These are phyloP conservation scores for Chlamydomonas sp. DNA, from an alignment of 139 green algal species.

Conservation along the genomic window DNA sequence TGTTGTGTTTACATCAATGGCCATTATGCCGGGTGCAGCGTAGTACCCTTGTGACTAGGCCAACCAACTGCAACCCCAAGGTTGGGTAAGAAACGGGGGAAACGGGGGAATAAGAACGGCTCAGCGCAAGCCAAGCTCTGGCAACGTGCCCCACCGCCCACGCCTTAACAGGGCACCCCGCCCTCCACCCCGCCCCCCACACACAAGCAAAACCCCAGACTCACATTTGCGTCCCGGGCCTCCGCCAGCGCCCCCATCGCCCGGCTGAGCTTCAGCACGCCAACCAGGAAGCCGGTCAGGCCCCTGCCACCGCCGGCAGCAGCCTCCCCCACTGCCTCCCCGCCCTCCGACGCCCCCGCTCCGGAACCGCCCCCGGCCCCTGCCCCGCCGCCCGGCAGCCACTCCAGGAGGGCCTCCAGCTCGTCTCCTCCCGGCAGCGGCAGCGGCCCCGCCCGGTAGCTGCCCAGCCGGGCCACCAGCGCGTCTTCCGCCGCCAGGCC, in stretches of 20 bases:
- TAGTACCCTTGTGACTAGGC: no score
- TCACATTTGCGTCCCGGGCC: conserved; percentile 14
- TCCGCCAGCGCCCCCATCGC: conserved; percentile 22
- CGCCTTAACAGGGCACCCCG: no score
- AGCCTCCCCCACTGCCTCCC: not conserved
- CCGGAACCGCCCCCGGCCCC: not conserved
- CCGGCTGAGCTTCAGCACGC: conserved; percentile 10
- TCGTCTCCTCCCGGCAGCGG: conserved; percentile 42
- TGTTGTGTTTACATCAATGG: no score
- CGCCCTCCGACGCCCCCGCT: not conserved
- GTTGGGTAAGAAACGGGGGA: no score
- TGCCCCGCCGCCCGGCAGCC: conserved; percentile 20
- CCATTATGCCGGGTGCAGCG: no score
- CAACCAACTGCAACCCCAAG: no score
- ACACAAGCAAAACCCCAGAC: not conserved
- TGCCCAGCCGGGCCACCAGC: conserved; percentile 34
- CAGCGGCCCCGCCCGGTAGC: conserved; percentile 28
- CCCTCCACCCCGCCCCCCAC: not conserved
- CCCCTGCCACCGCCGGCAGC: not conserved
- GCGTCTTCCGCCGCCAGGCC: conserved; percentile 16
- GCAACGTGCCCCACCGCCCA: no score
- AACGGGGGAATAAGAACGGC: no score
- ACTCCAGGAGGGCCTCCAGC: conserved; percentile 47
- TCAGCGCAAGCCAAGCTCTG: no score
- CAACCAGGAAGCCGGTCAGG: not conserved